Conservation (phyloP, 352 stramenopile genomes). For the Aphanomyces cochlioides region DNA sequence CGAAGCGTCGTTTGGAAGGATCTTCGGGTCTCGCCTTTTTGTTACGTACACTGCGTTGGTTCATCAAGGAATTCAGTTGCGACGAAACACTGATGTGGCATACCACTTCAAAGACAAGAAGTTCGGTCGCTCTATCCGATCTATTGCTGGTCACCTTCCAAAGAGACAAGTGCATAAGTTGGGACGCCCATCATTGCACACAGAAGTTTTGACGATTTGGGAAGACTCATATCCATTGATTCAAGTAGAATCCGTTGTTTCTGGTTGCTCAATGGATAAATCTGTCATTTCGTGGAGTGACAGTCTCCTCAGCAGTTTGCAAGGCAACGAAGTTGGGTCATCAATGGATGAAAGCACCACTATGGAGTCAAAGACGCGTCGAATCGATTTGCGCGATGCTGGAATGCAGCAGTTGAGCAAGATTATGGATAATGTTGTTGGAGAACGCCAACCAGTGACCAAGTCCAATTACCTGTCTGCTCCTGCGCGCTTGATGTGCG, state of each 20-base stretch:
- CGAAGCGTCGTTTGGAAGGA: constrained; percentile 25
- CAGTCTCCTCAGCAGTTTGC: neutral
- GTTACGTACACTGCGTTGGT: constrained; percentile 26
- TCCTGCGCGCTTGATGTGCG: constrained; percentile 16
- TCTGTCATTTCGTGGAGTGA: neutral
- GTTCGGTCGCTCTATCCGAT: neutral
- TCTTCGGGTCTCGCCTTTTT: constrained; percentile 18
- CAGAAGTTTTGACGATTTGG: neutral
- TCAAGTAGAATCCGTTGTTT: neutral
- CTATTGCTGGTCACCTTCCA: neutral
- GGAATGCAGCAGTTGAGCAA: constrained; percentile 20
- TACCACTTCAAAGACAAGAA: constrained; percentile 18
- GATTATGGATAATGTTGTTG: constrained; percentile 27
- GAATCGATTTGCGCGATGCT: constrained; percentile 17
- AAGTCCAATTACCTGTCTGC: constrained; percentile 28
- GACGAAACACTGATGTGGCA: neutral
- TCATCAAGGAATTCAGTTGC: constrained; percentile 8
- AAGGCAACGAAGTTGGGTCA: neutral
- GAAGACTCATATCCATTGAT: constrained; percentile 1
- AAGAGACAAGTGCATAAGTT: neutral
- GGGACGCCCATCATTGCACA: neutral
- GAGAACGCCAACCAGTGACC: neutral
- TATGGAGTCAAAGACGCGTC: neutral
- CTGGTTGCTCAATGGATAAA: neutral
- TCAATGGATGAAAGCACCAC: neutral